phyloP scores from a whole-genome alignment of 2,329 filamentous ascomycete genomes.

The Scopulariopsis brevicaulis region DNA sequence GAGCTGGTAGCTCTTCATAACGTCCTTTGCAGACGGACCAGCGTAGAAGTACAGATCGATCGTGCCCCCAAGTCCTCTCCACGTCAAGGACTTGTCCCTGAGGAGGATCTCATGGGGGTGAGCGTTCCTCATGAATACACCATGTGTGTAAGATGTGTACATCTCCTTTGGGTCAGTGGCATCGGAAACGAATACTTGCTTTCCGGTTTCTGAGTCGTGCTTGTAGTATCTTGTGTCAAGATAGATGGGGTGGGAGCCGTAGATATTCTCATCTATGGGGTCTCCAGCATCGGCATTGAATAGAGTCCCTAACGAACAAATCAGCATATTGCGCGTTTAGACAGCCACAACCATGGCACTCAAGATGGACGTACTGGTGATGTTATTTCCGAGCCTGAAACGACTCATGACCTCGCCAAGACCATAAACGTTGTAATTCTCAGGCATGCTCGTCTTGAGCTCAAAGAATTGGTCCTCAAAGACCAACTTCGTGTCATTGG shows the following conservation, averaged over 20 bases:
- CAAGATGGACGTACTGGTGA: slow-evolving; percentile 37
- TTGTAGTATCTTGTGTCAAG: slow-evolving; percentile 69
- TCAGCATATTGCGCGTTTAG: neutral
- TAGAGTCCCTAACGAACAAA: slow-evolving; percentile 22
- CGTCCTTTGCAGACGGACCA: slow-evolving; percentile 56
- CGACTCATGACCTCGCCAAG: slow-evolving; percentile 64
- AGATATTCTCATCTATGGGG: slow-evolving; percentile 56
- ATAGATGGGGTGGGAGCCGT: slow-evolving; percentile 69
- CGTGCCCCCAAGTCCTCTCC: slow-evolving; percentile 63
- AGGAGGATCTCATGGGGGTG: slow-evolving; percentile 67
- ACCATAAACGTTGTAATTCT: slow-evolving; percentile 66
- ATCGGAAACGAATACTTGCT: slow-evolving; percentile 32
- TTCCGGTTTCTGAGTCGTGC: slow-evolving; percentile 30
- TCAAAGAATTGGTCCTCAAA: slow-evolving; percentile 74
- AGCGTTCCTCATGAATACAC: slow-evolving; percentile 65
- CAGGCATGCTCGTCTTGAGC: slow-evolving; percentile 52
- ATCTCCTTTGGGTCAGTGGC: slow-evolving; percentile 36
- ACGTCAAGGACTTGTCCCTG: slow-evolving; percentile 52
- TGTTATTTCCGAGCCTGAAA: slow-evolving; percentile 60
- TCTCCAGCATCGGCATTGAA: slow-evolving; percentile 60
- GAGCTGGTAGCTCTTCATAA: slow-evolving; percentile 59
- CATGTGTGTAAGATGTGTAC: slow-evolving; percentile 61
- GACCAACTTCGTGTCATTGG: slow-evolving; percentile 50
- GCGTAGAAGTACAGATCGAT: slow-evolving; percentile 74
- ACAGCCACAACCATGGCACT: neutral